A percentile compares a stretch with the other conserved stretches of the same genome.
Evolutionary conservation across 345 rosid genomes (phyloP).

Genomic region (rapeseed (Brassica napus)): DNA sequence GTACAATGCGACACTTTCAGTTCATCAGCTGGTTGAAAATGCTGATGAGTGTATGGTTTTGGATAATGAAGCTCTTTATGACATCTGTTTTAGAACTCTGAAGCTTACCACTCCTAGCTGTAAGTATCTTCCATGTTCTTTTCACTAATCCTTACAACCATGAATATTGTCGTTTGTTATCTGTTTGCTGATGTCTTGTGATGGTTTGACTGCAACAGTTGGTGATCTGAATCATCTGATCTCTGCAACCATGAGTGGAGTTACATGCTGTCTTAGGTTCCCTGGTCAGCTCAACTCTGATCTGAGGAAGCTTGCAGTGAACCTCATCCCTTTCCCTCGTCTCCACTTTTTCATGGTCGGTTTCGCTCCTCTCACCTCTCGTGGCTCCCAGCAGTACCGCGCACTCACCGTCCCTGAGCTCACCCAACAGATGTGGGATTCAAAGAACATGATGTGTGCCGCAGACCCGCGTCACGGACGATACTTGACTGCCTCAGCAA

Average conservation of each 20-base stretch:
- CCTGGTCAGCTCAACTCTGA: conserved; percentile 86
- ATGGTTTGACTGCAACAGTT: conserved; percentile 43
- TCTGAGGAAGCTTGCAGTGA: conserved; percentile 79
- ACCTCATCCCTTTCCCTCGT: conserved; percentile 75
- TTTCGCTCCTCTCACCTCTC: conserved; percentile 72
- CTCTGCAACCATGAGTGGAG: conserved; percentile 85
- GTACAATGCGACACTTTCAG: conserved; percentile 76
- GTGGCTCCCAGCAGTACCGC: conserved; percentile 73
- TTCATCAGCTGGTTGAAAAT: conserved; percentile 79
- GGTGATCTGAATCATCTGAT: conserved; percentile 80
- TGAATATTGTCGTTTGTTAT: neutral
- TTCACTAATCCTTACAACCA: neutral
- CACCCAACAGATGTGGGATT: conserved; percentile 86
- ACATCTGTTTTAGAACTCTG: conserved; percentile 80
- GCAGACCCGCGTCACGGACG: conserved; percentile 78
- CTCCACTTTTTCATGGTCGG: conserved; percentile 89
- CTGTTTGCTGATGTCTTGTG: conserved; percentile 11
- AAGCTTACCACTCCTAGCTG: conserved; percentile 87
- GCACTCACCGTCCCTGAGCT: conserved; percentile 80
- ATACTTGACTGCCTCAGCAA: conserved; percentile 72
- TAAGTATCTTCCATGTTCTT: conserved; percentile 41
- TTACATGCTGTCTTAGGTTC: conserved; percentile 78
- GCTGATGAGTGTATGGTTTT: conserved; percentile 90
- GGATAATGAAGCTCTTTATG: conserved; percentile 79
- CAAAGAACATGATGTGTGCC: conserved; percentile 84